Base-by-base conservation (phyloP, 306 rosid species). In the Cyclanthera cordifolia region DNA sequence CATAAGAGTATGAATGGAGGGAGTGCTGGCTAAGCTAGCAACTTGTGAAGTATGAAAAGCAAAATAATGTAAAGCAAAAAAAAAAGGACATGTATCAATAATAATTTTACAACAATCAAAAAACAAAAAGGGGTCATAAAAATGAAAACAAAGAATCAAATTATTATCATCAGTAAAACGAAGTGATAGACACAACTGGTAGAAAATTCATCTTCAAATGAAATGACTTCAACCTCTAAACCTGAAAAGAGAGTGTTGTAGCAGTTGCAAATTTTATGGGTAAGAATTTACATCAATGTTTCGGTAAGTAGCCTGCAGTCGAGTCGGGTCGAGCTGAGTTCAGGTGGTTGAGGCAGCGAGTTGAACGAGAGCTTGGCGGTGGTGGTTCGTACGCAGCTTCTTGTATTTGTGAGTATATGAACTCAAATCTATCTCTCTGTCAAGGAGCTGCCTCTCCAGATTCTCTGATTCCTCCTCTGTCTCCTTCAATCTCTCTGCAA, bases 381-480 rank as follows among this genome's bases (percentile, higher is more conserved):
- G 97, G 79, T 86, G 82, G 57, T 75, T 73, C 8, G 84, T 69
- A 34, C 99, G 96, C 23, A 83, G 88, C 85, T 79, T 86, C 83
- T 85, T 94, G 86, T 86, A 90, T 74, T 90, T 90, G 80, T 82
- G 91, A 76, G 87, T 66, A 56, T 88, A 90, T 2, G 82, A 55
- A 45, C 57, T 81, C 14, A 85, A 77, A 63, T 94, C 97, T 12
- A 81, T 73, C 74, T 90, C 97, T 74, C 77, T 61, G 20, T 85
- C 85, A 14, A 94, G 86, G 21, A 90, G 86, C 69, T 83, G 90
- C 77, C 75, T 72, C 75, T 86, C 95, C 74, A 88, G 78, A 21
- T 81, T 78, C 64, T 90, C 97, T 10, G 97, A 90, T 75, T 90
- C 97, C 70, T 86, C 91, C 0, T 94, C 99, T 1, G 90, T 84